phyloP scores from a whole-genome alignment of 345 rosid genomes.

The Eutrema heterophyllum region DNA sequence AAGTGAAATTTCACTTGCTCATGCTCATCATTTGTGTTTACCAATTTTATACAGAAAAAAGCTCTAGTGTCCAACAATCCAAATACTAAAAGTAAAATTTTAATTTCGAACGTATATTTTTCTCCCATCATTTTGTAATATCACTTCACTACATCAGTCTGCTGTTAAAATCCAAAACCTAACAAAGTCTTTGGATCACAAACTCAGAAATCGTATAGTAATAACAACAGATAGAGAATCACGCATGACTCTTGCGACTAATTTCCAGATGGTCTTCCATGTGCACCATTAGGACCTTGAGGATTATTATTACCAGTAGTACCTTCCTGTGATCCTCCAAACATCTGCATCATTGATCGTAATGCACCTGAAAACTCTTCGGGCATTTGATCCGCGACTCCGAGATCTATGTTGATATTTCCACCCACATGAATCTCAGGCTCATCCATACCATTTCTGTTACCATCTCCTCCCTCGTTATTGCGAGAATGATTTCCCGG shows the following conservation, averaged over 20 bases:
- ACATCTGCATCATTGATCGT: conserved; percentile 67
- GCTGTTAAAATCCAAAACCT: conserved; percentile 16
- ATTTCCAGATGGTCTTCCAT: conserved; percentile 39
- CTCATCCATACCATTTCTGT: conserved; percentile 12
- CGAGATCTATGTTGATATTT: conserved; percentile 23
- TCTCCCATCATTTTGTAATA: neutral
- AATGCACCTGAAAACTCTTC: conserved; percentile 54
- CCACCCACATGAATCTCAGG: conserved; percentile 27
- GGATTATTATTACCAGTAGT: conserved; percentile 19
- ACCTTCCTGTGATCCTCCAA: conserved; percentile 46
- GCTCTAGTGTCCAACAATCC: neutral
- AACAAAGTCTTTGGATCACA: conserved; percentile 9
- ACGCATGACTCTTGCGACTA: neutral
- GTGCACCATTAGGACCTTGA: conserved; percentile 30
- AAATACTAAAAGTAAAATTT: neutral
- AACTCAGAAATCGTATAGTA: neutral
- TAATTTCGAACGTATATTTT: neutral
- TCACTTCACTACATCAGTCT: neutral
- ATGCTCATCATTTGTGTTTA: neutral
- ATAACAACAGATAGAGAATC: neutral
- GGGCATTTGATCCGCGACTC: conserved; percentile 18
- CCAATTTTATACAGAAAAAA: too few relatives aligned
- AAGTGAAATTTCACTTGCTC: neutral
- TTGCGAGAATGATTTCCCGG: neutral
- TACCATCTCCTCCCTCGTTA: conserved; percentile 10